Evolutionary conservation across 306 rosid species (phyloP), one percentile per base, ranked within the genome.

Genomic region (Quillaja saponaria): DNA sequence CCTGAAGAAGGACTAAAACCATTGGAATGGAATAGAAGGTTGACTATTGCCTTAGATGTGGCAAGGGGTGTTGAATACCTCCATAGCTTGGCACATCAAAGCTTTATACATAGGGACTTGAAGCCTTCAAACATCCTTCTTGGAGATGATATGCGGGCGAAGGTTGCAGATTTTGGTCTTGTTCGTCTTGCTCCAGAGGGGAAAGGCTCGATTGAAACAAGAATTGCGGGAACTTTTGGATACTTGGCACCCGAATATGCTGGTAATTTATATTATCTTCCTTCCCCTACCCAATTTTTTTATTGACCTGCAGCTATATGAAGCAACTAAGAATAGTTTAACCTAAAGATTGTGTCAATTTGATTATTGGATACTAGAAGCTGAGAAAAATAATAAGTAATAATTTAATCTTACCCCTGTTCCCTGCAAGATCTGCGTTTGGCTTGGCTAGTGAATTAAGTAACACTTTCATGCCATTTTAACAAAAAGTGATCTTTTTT

Each of bases 131-230:
- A 90, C 75, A 90, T 90, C 66, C 97, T 90, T 72, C 97, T 90
- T 58, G 92, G 97, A 60, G 97, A 90, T 72, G 97, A 90, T 68
- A 83, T 90, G 97, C 83, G 96, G 72, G 96, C 97, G 10, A 90
- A 90, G 76, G 96, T 90, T 50, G 85, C 97, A 0, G 97, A 90
- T 70, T 90, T 87, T 37, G 96, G 95, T 62, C 89, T 87, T 1
- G 96, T 87, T 40, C 91, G 96, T n/a, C 88, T 90, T 66, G 96
- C 97, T 19, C 97, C 97, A 6, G 96, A 90, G 69, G 97, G 97
- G 45, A 90, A 90, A 78, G 94, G 76, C 19, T 90, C 96, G 0
- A 81, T 90, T 61, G 97, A 90, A 68, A 90, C 97, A 19, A 82
- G 96, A 64, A 78, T 90, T 54, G 97, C 95, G 0, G 96, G 96